Percentiles rank a stretch among this genome's conserved stretches.
phyloP scores from a whole-genome alignment of 2,329 filamentous ascomycete genomes.

The Aspergillus vadensis region DNA sequence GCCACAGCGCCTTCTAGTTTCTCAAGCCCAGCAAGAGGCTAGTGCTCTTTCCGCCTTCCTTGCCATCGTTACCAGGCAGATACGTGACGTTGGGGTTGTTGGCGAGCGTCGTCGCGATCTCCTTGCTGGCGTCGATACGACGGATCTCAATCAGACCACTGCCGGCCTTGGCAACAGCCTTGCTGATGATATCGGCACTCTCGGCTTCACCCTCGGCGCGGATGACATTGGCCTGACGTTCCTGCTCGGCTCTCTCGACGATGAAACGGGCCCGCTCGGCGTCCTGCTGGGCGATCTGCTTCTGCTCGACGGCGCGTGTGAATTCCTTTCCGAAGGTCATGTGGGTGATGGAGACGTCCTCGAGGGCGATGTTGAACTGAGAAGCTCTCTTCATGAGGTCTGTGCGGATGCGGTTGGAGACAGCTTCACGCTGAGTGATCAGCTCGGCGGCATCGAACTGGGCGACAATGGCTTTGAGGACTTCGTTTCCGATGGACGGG shows the following conservation, averaged over 20 bases:
- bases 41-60: slow-evolving; percentile 62
- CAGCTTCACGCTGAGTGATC: slow-evolving; percentile 97
- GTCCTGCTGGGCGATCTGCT: slow-evolving; percentile 99
- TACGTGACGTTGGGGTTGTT: slow-evolving; percentile 95
- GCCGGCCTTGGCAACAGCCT: slow-evolving; percentile 87
- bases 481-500: slow-evolving; percentile 98
- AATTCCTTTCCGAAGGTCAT: slow-evolving; percentile 99
- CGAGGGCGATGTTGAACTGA: slow-evolving; percentile 98
- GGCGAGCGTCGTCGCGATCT: slow-evolving; percentile 88
- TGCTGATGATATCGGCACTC: slow-evolving; percentile 91
- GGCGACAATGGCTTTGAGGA: slow-evolving; percentile 96
- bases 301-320: slow-evolving; percentile 98
- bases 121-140: slow-evolving; percentile 94
- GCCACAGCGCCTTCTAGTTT: slow-evolving; percentile 39
- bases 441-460: slow-evolving; percentile 98
- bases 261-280: slow-evolving; percentile 97
- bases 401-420: slow-evolving; percentile 87
- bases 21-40: slow-evolving; percentile 69
- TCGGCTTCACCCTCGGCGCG: slow-evolving; percentile 97
- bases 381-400: slow-evolving; percentile 89
- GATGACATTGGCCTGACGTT: slow-evolving; percentile 97
- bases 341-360: slow-evolving; percentile 98
- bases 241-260: slow-evolving; percentile 97
- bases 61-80: slow-evolving; percentile 70
- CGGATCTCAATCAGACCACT: slow-evolving; percentile 94